Evolutionary conservation across 768 basidiomycete genomes (phyloP), one percentile per base, ranked within the genome.

Genomic region (Xerocomus spinulosus): DNA sequence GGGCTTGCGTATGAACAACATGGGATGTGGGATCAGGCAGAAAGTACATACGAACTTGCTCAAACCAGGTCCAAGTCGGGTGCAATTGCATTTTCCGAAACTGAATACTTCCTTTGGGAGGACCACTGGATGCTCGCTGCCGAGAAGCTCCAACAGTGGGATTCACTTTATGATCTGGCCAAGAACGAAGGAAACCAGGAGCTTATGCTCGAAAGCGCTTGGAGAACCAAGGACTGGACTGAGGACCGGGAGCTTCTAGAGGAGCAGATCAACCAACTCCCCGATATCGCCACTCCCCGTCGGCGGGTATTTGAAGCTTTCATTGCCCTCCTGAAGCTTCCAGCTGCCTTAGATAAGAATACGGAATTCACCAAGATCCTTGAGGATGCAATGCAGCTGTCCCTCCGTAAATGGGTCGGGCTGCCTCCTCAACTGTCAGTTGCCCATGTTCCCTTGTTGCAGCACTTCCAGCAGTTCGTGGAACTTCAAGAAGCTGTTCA

Each of bases 391-490:
- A 95, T 95, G 82, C 96, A 99, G 59, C 73, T 98, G 23, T 86
- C 95, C 4, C 79, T 99, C 13, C 83, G 93, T 20, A 99, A 98
- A 76, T 99, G 96, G 96, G 80, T 87, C 46, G 83, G 83, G 43
- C 73, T 99, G 4, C 96, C 96, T 4, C 73, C 81, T 12, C 81
- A 91, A 40, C 76, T 97, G 38, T 92, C 92, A 2, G 76, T 82
- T n/a, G 92, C 92, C 3, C 96, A 99, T 65, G 79, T 98, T 12
- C 94, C 96, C 4, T 73, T 99, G 24, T 74, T 99, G 25, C 94
- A 98, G 64, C 89, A 96, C 66, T 99, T 98, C 75, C 96, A 99
- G 66, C 96, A 98, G 65, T 96, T 96, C 56, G 94, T 99, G 33
- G 96, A 99, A 68, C 77, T 99, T 5, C 88, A 92, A 61, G 96